phyloP scores from a whole-genome alignment of 495 filamentous ascomycete genomes.

The Pyrenula aspistea region DNA sequence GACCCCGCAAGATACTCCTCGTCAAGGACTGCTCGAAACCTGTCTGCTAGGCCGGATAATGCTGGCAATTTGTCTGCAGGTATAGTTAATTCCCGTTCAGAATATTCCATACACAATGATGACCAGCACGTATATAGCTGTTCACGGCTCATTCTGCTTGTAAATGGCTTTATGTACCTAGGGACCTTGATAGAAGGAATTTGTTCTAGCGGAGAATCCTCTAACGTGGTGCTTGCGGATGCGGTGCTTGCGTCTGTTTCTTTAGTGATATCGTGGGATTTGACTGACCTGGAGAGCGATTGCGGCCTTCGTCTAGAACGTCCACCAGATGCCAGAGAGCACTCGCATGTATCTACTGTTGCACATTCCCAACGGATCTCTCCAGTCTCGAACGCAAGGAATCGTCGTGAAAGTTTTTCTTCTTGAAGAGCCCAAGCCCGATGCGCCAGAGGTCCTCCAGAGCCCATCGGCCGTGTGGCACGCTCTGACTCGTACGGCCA shows the following conservation, averaged over 20 bases:
- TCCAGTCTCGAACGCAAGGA: not conserved
- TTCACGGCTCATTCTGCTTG: not conserved
- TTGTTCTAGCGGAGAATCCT: not conserved
- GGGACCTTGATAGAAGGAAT: not conserved
- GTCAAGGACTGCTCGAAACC: not conserved
- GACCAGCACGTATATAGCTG: not conserved
- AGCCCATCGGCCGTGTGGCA: not conserved
- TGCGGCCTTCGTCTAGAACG: not conserved
- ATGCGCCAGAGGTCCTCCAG: not conserved
- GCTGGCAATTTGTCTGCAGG: not conserved
- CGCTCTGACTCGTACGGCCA: not conserved
- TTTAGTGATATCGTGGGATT: not conserved
- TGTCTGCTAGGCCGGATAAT: not conserved
- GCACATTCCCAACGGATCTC: not conserved
- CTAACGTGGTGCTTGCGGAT: not conserved
- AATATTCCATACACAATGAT: not conserved
- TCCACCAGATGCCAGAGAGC: not conserved
- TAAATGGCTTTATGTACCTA: not conserved
- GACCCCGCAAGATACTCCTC: not conserved
- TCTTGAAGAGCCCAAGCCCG: slow-evolving; percentile 1
- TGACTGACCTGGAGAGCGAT: not conserved
- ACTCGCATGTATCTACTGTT: not conserved
- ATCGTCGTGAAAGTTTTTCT: not conserved
- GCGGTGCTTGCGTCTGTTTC: not conserved
- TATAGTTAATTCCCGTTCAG: not conserved